Evolutionary conservation across 2,329 filamentous ascomycete species (phyloP), one percentile per base, ranked within the genome.

Genomic region (Ophiostoma perfectum): DNA sequence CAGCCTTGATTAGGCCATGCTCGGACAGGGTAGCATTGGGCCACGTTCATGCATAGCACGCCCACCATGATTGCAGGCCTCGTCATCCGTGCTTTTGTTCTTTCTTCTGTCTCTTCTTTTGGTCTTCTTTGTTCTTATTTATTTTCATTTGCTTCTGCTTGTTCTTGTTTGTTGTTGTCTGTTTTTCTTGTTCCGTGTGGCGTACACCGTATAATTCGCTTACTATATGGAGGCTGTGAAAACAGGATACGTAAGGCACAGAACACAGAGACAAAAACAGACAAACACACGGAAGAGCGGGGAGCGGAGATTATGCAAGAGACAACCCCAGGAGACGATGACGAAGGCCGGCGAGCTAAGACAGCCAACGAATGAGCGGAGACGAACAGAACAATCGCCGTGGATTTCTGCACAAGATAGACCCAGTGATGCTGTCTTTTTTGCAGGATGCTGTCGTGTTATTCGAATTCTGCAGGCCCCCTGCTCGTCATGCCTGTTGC

Each of bases 201-300:
- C 27, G 18, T 18, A 55, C 49, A 27, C 49, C 49, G 49, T 55
- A 52, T 55, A 55, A 2, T 36, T 55, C 8, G 49, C 49, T 27
- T 55, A 36, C 14, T 55, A 55, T 55, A 55, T 27, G n/a, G 27
- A 55, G 49, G 49, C 49, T 55, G 49, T 55, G 49, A 55, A 6
- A 4, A 52, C 27, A 27, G 27, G 27, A 27, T 27, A 55, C 27
- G 8, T 27, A n/a, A 27, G 27, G 49, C 11, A 27, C 27, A 27
- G 27, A 27, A 27, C 27, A 27, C 27, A 27, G 27, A 27, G 27
- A 27, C 27, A 27, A 55, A 55, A 27, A 55, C 49, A 18, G 18
- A 18, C 49, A 55, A 1, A 52, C 49, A 8, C 14, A 8, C n/a
- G 18, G 47, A 55, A 55, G n/a, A 27, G 49, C 49, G 49, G n/a